Conservation (phyloP, 2,329 filamentous ascomycete species). For the Diaporthe vexans region DNA sequence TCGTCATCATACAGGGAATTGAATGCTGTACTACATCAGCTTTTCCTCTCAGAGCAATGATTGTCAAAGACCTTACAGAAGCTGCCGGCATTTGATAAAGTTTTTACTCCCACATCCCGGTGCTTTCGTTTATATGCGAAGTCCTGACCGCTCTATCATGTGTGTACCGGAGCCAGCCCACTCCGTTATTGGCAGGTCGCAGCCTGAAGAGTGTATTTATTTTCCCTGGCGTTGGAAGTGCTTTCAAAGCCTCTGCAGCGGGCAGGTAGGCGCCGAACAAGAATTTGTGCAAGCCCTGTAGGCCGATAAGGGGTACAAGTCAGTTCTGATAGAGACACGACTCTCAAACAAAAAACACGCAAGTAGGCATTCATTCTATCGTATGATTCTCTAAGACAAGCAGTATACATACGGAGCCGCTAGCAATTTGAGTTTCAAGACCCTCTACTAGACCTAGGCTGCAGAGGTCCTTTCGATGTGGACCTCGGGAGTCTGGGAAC, state of each 20-base stretch:
- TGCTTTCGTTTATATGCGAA: background rate
- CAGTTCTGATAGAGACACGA: too few species aligned
- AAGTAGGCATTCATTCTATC: background rate
- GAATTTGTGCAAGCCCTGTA: background rate
- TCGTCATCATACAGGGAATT: background rate
- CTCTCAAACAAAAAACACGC: background rate
- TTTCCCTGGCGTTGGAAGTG: background rate
- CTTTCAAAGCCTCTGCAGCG: background rate
- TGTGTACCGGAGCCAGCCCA: background rate
- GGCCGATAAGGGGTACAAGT: background rate
- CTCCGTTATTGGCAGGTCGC: background rate
- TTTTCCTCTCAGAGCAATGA: background rate
- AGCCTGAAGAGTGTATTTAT: background rate
- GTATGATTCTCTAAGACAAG: background rate
- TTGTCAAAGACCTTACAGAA: background rate
- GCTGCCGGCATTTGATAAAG: background rate
- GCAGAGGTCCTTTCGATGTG: background rate
- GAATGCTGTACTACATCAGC: background rate
- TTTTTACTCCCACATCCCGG: background rate
- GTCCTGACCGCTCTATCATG: background rate
- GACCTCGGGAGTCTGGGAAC: too few species aligned
- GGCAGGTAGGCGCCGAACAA: too few species aligned
- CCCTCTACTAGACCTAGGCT: background rate
- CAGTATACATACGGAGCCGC: background rate
- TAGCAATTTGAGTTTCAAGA: background rate